Percentiles rank a stretch among this genome's conserved stretches.
Evolutionary conservation across 2,329 filamentous ascomycete species (phyloP).

Genomic region (Alternaria panax): DNA sequence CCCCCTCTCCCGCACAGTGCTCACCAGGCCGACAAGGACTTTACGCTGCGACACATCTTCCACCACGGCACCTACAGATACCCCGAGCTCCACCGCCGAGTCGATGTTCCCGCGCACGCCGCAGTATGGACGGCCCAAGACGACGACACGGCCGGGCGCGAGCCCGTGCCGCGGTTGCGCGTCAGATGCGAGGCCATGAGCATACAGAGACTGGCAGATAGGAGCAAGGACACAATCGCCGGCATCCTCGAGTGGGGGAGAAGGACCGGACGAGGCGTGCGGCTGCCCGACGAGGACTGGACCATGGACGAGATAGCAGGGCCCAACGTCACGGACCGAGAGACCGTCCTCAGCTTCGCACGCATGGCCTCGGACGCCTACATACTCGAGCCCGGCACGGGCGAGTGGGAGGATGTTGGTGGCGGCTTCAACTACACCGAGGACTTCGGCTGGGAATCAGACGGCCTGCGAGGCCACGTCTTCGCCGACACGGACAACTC

Average conservation of each 20-base stretch:
- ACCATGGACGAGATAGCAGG: slow-evolving; percentile 77
- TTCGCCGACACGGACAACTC: slow-evolving; percentile 86
- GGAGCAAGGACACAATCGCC: slow-evolving; percentile 78
- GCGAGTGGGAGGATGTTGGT: slow-evolving; percentile 78
- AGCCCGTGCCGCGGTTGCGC: slow-evolving; percentile 56
- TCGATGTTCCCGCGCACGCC: slow-evolving; percentile 72
- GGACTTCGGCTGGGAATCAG: slow-evolving; percentile 90
- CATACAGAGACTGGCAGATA: slow-evolving; percentile 83
- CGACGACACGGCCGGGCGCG: slow-evolving; percentile 53
- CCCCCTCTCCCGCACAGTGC: slow-evolving; percentile 28
- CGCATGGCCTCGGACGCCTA: slow-evolving; percentile 92
- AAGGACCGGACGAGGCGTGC: slow-evolving; percentile 70
- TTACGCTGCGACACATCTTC: slow-evolving; percentile 80
- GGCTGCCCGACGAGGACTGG: slow-evolving; percentile 79
- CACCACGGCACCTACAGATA: slow-evolving; percentile 86
- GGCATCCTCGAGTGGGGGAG: slow-evolving; percentile 77
- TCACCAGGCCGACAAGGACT: slow-evolving; percentile 36
- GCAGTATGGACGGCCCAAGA: slow-evolving; percentile 69
- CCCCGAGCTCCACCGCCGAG: slow-evolving; percentile 76
- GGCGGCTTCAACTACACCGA: slow-evolving; percentile 82
- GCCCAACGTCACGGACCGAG: slow-evolving; percentile 84
- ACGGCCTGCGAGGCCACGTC: slow-evolving; percentile 90
- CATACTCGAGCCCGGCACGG: slow-evolving; percentile 72
- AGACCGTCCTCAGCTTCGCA: slow-evolving; percentile 83
- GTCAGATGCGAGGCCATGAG: slow-evolving; percentile 68